A percentile compares a stretch with the other conserved stretches of the same genome.
These are phyloP conservation scores for Botrytis elliptica DNA, from an alignment of 2,329 filamentous ascomycete genomes.

Conservation along the genomic window DNA sequence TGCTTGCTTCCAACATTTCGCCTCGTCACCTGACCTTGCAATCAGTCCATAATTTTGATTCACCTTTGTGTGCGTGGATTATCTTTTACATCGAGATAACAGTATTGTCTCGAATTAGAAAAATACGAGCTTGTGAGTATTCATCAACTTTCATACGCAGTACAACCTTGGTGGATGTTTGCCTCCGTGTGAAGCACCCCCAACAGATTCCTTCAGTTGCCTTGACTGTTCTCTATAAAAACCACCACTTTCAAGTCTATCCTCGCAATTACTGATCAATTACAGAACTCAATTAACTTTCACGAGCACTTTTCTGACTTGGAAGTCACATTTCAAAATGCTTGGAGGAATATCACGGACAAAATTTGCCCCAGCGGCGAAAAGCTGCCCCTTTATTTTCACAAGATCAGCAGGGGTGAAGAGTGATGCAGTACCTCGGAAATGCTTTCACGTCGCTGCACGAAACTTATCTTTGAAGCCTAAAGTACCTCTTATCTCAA, in stretches of 20 bases:
- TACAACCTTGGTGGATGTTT: conserved; percentile 12
- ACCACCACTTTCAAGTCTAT: background rate
- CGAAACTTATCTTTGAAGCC: conserved; percentile 5
- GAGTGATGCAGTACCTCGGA: conserved; percentile 9
- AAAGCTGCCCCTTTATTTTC: conserved; percentile 6
- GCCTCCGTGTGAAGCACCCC: background rate
- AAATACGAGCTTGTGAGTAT: conserved; percentile 19
- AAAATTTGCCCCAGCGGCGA: conserved; percentile 11
- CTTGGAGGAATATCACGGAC: conserved; percentile 7
- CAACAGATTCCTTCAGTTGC: conserved; percentile 7
- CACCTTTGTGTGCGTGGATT: conserved; percentile 11
- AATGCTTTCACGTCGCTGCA: background rate
- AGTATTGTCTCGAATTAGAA: conserved; percentile 10
- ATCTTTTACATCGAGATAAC: conserved; percentile 14
- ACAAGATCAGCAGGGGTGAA: conserved; percentile 7
- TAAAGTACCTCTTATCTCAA: conserved; percentile 13
- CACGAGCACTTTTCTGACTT: background rate
- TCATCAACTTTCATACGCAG: conserved; percentile 10
- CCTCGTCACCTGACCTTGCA: conserved; percentile 22
- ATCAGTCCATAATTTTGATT: conserved; percentile 12
- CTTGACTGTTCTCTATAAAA: conserved; percentile 12
- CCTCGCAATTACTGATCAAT: background rate
- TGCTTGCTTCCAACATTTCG: background rate
- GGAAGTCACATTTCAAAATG: conserved; percentile 1
- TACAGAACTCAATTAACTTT: conserved; percentile 1